These are phyloP conservation scores for Quercus phellos DNA, from an alignment of 331 rosid genomes.

Conservation along the genomic window DNA sequence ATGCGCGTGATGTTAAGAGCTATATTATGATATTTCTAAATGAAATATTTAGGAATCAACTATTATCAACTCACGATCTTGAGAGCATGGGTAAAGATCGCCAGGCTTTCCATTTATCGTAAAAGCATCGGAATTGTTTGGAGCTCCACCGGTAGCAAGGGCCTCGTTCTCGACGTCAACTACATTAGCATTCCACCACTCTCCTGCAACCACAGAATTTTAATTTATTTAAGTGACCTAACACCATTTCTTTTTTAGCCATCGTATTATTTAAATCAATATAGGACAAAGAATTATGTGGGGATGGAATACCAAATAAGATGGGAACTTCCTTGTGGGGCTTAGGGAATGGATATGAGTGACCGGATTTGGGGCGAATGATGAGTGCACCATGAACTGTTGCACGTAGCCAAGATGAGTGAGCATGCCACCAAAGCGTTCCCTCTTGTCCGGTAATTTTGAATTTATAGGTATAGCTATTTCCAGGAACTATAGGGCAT, in stretches of 20 bases:
- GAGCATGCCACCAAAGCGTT: conserved; percentile 56
- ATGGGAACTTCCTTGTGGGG: conserved; percentile 25
- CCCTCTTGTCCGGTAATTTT: conserved; percentile 50
- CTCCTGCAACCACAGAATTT: conserved; percentile 24
- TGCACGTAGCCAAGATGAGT: conserved; percentile 39
- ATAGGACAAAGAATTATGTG: not conserved
- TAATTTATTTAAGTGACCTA: too few relatives aligned
- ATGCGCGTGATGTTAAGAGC: fast-evolving
- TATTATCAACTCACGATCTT: conserved; percentile 1
- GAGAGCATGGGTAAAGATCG: conserved; percentile 30
- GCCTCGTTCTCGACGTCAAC: conserved; percentile 30
- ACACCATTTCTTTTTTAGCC: not conserved
- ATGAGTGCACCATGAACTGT: conserved; percentile 48
- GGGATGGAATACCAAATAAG: not conserved
- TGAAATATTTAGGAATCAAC: fast-evolving
- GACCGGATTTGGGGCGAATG: conserved; percentile 25
- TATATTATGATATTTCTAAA: too few relatives aligned
- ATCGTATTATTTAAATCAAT: not conserved
- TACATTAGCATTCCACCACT: conserved; percentile 45
- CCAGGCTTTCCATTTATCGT: conserved; percentile 46
- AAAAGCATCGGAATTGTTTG: conserved; percentile 27
- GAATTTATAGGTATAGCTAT: conserved; percentile 31
- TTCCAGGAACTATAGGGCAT: conserved; percentile 37
- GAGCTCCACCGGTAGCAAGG: conserved; percentile 16
- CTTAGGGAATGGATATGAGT: conserved; percentile 23